Conservation (phyloP, 139 green algal genomes). For the Chlamydomonas sphaeroides region DNA sequence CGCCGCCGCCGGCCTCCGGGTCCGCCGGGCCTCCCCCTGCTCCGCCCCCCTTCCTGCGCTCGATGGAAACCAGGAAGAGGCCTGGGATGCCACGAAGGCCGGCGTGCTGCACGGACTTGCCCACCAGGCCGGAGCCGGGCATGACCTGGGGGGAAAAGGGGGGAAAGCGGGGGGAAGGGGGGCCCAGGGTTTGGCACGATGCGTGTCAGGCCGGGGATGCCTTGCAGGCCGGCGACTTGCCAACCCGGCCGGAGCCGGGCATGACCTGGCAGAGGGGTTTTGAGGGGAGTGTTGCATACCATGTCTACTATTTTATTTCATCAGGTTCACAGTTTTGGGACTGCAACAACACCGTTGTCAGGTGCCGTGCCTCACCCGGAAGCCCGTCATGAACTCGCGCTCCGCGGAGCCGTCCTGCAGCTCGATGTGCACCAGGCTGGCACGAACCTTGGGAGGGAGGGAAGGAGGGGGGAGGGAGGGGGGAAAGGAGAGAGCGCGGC, state of each 20-base stretch:
- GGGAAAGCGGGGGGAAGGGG: no score
- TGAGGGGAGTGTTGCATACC: no score
- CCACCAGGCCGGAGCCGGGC: not conserved
- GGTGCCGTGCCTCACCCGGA: no score
- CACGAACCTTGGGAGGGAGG: no score
- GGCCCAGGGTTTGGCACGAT: not conserved
- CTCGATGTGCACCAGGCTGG: not conserved
- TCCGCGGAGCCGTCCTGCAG: not conserved
- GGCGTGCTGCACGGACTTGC: not conserved
- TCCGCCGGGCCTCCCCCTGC: not conserved
- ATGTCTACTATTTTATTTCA: no score
- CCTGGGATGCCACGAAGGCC: slow-evolving; percentile 25
- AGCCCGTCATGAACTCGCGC: not conserved
- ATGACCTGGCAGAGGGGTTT: no score
- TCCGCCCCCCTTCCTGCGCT: not conserved
- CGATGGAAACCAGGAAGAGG: slow-evolving; percentile 5
- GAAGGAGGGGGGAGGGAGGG: no score
- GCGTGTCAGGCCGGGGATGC: not conserved
- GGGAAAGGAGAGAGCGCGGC: no score
- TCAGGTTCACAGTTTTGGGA: no score
- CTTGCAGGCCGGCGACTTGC: no score
- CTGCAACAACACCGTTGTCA: no score
- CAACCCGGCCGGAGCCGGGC: no score
- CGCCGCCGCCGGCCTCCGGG: not conserved
- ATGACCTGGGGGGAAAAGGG: not conserved